Percentiles rank a stretch among this genome's conserved stretches.
These are phyloP conservation scores for Suillus plorans DNA, from an alignment of 768 basidiomycete genomes.

Conservation along the genomic window DNA sequence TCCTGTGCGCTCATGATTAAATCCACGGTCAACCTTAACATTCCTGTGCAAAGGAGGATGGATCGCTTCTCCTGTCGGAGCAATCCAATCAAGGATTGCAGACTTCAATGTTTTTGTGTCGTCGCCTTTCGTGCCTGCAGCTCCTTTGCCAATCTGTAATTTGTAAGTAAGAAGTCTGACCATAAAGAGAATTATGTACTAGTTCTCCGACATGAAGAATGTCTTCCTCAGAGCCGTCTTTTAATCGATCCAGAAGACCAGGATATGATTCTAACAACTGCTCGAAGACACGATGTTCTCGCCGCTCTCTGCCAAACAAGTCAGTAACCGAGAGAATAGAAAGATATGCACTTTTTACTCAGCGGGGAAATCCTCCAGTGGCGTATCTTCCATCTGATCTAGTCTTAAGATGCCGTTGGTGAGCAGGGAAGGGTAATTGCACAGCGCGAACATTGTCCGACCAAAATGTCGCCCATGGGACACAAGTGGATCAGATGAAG, in stretches of 20 bases:
- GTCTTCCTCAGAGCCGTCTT: slow-evolving; percentile 3
- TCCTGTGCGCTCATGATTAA: slow-evolving; percentile 18
- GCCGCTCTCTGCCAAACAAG: slow-evolving; percentile 3
- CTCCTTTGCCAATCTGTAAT: slow-evolving; percentile 5
- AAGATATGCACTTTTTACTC: background rate
- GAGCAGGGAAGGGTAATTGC: background rate
- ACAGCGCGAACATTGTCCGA: background rate
- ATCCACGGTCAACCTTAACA: slow-evolving; percentile 15
- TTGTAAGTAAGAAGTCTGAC: background rate
- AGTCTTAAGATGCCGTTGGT: background rate
- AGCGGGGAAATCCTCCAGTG: background rate
- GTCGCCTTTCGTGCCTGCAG: slow-evolving; percentile 3
- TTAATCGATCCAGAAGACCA: slow-evolving; percentile 2
- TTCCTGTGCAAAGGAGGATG: slow-evolving; percentile 16
- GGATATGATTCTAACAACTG: slow-evolving; percentile 1
- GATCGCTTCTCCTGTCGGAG: slow-evolving; percentile 13
- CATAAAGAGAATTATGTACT: slow-evolving; percentile 4
- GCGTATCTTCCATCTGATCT: background rate
- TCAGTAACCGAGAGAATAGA: background rate
- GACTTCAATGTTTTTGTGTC: slow-evolving; percentile 12
- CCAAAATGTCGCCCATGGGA: background rate
- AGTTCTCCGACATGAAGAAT: slow-evolving; percentile 1
- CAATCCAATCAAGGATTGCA: slow-evolving; percentile 19
- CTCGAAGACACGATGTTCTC: slow-evolving; percentile 3
- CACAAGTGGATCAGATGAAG: too few relatives aligned